Percentiles rank a stretch among this genome's conserved stretches.
These are phyloP conservation scores for Nicotiana tabacum DNA, from an alignment of 257 asterid species.

Conservation along the genomic window DNA sequence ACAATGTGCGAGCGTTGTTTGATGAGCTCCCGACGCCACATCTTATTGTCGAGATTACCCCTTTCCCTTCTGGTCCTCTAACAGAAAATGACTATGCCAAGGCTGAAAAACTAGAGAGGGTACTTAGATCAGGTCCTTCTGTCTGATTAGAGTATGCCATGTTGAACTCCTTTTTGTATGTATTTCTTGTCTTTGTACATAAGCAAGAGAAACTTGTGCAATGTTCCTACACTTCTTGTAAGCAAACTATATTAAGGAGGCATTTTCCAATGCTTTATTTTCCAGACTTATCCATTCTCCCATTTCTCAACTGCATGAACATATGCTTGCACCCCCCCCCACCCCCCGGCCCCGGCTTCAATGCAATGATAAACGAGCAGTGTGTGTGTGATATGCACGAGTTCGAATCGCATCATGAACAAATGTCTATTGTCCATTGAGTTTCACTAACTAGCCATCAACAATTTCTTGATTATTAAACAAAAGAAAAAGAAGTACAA, in stretches of 20 bases:
- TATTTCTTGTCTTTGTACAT: slow-evolving; percentile 24
- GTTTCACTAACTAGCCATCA: neutral
- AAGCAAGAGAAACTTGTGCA: neutral
- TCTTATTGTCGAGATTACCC: slow-evolving; percentile 65
- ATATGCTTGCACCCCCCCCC: neutral
- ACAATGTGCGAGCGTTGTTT: slow-evolving; percentile 87
- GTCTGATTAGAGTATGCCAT: slow-evolving; percentile 27
- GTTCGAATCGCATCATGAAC: neutral
- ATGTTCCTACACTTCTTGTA: neutral
- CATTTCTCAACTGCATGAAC: neutral
- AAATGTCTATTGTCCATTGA: neutral
- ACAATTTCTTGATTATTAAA: neutral
- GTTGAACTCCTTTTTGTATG: slow-evolving; percentile 1
- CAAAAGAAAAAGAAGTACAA: neutral
- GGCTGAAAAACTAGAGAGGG: slow-evolving; percentile 88
- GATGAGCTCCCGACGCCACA: slow-evolving; percentile 98
- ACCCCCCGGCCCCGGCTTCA: neutral
- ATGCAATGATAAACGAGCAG: neutral
- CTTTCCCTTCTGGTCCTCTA: slow-evolving; percentile 90
- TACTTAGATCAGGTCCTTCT: slow-evolving; percentile 78
- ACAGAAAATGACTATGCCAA: slow-evolving; percentile 68
- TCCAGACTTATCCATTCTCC: neutral
- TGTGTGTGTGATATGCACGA: neutral
- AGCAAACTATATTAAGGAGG: neutral
- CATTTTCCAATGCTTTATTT: neutral